Conservation (phyloP, 177 flowering plant genomes). For the Vitis hybrid region DNA sequence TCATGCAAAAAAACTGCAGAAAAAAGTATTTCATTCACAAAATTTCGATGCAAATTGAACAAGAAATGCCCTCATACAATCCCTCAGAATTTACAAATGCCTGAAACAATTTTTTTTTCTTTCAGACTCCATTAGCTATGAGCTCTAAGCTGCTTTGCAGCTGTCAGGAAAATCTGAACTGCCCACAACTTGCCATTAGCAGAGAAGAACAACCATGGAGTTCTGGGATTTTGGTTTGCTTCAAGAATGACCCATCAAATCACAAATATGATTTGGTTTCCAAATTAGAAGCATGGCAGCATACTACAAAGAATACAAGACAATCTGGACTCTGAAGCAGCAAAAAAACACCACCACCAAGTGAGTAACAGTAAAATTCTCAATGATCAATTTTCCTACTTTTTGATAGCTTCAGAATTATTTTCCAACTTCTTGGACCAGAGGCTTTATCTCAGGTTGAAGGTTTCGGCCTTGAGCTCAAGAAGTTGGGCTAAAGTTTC, state of each 20-base stretch:
- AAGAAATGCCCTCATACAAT: background rate
- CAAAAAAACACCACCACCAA: too few relatives aligned
- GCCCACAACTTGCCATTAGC: too few relatives aligned
- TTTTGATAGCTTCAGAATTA: too few relatives aligned
- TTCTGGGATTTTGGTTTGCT: too few relatives aligned
- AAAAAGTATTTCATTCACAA: background rate
- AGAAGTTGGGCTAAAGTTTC: background rate
- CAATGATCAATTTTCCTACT: too few relatives aligned
- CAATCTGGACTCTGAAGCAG: too few relatives aligned
- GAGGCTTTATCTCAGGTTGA: background rate
- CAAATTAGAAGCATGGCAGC: too few relatives aligned
- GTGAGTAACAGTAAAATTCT: too few relatives aligned
- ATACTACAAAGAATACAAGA: too few relatives aligned
- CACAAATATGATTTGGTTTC: too few relatives aligned
- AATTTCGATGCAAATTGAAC: background rate
- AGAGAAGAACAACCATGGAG: too few relatives aligned
- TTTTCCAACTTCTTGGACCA: background rate
- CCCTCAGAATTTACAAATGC: background rate
- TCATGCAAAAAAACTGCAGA: background rate
- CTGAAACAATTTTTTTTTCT: background rate
- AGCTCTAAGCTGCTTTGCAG: background rate
- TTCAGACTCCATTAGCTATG: background rate
- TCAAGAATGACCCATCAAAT: too few relatives aligned
- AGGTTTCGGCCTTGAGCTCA: background rate
- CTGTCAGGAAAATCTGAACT: background rate